These are phyloP conservation scores for Leptodermis oblonga DNA, from an alignment of 257 asterid genomes.

Conservation along the genomic window DNA sequence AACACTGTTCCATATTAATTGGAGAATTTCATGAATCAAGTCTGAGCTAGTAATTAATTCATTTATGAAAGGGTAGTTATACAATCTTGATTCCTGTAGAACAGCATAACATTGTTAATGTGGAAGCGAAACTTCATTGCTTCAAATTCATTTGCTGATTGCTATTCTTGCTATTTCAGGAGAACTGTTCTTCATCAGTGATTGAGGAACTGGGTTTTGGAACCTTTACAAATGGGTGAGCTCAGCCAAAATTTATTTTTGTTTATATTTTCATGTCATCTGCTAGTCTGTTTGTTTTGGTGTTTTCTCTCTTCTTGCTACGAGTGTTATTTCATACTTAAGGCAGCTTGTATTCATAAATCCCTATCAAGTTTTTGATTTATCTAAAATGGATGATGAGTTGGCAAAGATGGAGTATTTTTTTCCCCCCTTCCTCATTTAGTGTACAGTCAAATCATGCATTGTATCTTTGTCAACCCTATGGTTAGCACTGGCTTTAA, in stretches of 20 bases:
- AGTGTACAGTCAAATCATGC: too few relatives aligned
- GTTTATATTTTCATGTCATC: neutral
- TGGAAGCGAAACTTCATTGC: neutral
- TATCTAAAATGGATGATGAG: neutral
- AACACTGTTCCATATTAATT: neutral
- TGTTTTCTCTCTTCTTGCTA: neutral
- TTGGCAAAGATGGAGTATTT: neutral
- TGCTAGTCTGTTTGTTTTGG: constrained; percentile 1
- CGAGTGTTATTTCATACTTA: neutral
- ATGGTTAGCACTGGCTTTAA: too few relatives aligned
- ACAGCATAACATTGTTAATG: neutral
- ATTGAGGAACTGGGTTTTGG: constrained; percentile 89
- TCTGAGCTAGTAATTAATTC: neutral
- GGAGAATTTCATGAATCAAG: neutral
- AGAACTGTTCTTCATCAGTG: constrained; percentile 84
- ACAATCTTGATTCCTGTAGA: neutral
- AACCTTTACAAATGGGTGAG: constrained; percentile 92
- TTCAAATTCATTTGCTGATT: constrained; percentile 7
- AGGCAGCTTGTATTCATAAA: neutral
- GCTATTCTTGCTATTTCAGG: constrained; percentile 47
- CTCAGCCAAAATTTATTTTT: neutral
- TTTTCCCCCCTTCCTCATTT: too few relatives aligned
- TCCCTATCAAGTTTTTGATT: neutral
- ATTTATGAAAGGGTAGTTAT: neutral
- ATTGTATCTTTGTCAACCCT: too few relatives aligned